Evolutionary conservation across 1,139 yeast species (phyloP).

Genomic region (Debaryomycetaceae sp.): DNA sequence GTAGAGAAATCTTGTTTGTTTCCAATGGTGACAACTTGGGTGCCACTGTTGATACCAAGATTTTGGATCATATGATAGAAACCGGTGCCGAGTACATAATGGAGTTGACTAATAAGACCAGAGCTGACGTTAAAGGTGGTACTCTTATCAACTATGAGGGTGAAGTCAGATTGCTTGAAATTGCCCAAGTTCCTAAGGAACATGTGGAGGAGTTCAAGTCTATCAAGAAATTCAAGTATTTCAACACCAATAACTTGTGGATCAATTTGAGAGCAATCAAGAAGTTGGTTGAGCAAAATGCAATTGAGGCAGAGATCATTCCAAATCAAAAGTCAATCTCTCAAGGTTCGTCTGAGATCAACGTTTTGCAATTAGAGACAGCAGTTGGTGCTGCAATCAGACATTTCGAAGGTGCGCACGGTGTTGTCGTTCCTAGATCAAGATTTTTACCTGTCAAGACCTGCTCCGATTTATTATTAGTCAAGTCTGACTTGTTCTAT

Average conservation of each 20-base stretch:
- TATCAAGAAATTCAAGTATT: conserved; percentile 94
- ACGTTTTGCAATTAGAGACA: conserved; percentile 93
- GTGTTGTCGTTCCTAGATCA: conserved; percentile 96
- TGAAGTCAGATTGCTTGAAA: conserved; percentile 88
- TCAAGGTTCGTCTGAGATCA: conserved; percentile 71
- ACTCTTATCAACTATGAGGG: conserved; percentile 96
- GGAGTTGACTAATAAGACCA: conserved; percentile 98
- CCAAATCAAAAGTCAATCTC: conserved; percentile 87
- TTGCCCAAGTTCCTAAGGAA: conserved; percentile 98
- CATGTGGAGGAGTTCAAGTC: conserved; percentile 98
- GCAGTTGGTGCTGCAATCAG: conserved; percentile 99
- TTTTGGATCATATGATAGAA: conserved; percentile 89
- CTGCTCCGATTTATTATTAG: conserved; percentile 88
- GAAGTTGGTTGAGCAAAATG: conserved; percentile 81
- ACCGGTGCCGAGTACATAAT: conserved; percentile 90
- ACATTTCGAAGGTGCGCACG: conserved; percentile 92
- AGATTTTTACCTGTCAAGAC: conserved; percentile 98
- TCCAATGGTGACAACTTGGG: conserved; percentile 98
- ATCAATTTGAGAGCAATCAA: conserved; percentile 91
- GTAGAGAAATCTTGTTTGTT: conserved; percentile 91
- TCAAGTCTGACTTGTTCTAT: conserved; percentile 91
- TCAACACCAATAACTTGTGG: conserved; percentile 98
- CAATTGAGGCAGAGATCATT: conserved; percentile 87
- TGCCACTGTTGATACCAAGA: conserved; percentile 92
- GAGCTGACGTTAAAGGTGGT: conserved; percentile 99